These are phyloP conservation scores for Quercus aquifolioides DNA, from an alignment of 306 rosid species.

Conservation along the genomic window DNA sequence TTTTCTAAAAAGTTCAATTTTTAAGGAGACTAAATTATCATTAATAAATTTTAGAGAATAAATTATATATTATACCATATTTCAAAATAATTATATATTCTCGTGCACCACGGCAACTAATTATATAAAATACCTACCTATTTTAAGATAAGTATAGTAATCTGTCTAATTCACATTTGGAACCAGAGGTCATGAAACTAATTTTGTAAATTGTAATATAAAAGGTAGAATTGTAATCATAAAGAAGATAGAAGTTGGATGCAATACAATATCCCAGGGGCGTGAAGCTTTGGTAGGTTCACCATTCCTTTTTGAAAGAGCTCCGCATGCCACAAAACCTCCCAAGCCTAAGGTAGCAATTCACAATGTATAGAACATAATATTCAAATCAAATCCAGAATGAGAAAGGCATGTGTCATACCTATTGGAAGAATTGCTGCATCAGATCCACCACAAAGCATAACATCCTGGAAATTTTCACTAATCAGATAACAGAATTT, in stretches of 20 bases:
- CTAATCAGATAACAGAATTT: not conserved
- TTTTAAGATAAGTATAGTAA: not conserved
- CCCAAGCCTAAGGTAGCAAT: constrained; percentile 67
- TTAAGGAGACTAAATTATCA: too few species aligned
- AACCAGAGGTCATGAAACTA: not conserved
- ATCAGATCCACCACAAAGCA: constrained; percentile 98
- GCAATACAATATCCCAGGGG: constrained; percentile 87
- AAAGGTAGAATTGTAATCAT: not conserved
- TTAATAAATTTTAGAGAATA: too few species aligned
- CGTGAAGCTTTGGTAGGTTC: constrained; percentile 95
- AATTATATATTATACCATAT: too few species aligned
- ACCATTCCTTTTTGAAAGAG: constrained; percentile 75
- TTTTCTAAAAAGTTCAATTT: too few species aligned
- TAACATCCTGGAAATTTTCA: constrained; percentile 51
- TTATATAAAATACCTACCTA: too few species aligned
- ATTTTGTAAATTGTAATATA: not conserved
- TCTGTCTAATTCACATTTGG: not conserved
- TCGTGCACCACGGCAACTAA: accelerated
- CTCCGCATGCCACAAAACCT: constrained; percentile 94
- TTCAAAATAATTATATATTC: too few species aligned
- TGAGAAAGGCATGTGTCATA: constrained; percentile 4
- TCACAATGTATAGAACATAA: not conserved
- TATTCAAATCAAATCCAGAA: constrained; percentile 4
- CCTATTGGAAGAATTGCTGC: constrained; percentile 86
- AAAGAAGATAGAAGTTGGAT: constrained; percentile 1